phyloP scores from a whole-genome alignment of 495 filamentous ascomycete species.

The Talaromyces adpressus region DNA sequence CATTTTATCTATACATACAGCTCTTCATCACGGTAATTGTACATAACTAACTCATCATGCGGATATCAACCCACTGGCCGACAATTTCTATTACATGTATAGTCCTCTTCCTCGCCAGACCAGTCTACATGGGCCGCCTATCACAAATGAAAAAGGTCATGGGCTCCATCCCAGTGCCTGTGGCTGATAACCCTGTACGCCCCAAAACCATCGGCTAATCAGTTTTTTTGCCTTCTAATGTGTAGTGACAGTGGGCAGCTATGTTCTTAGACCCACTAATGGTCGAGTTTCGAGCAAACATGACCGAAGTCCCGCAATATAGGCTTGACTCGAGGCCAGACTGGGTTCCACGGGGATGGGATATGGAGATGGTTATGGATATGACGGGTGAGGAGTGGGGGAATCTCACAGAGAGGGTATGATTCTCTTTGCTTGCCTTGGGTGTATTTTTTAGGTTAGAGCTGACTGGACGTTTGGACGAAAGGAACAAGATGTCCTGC shows the following conservation, averaged over 20 bases:
- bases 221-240: too few species aligned
- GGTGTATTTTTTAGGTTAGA: not conserved
- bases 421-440: not conserved
- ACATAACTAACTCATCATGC: not conserved
- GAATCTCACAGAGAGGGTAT: constrained; percentile 1
- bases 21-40: not conserved
- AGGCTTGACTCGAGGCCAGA: not conserved
- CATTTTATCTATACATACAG: not conserved
- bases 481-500: constrained; percentile 2
- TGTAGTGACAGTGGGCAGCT: not conserved
- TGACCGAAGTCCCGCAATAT: constrained; percentile 4
- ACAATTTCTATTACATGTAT: not conserved
- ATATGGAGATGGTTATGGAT: constrained; percentile 6
- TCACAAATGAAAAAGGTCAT: not conserved
- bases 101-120: not conserved
- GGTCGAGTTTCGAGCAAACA: constrained; percentile 3
- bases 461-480: not conserved
- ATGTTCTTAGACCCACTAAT: constrained; percentile 5
- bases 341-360: not conserved
- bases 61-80: not conserved
- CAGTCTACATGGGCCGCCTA: not conserved
- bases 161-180: not conserved
- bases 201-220: too few species aligned
- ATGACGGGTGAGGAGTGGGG: constrained; percentile 1
- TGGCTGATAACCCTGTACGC: not conserved